Base-by-base conservation (phyloP, 495 filamentous ascomycete genomes). In the Friedmanniomyces simplex region DNA sequence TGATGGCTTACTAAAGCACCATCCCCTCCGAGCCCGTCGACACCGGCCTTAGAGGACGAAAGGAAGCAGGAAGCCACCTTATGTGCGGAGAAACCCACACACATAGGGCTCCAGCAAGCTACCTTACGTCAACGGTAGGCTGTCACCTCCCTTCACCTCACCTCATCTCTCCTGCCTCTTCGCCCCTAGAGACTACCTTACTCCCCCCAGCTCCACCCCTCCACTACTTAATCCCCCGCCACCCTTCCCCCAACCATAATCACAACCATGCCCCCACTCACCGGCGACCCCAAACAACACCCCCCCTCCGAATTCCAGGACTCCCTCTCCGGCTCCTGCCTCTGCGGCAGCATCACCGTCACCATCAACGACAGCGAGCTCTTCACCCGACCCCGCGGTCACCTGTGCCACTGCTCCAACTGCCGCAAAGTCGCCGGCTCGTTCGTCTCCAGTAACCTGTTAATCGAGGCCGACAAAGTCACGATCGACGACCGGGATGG, bases 371-470 rank as follows among this genome's bases (percentile, higher is more conserved):
- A 74, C 57, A 16, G 41, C 1, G 63, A 71, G 2, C 68, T 76
- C 54, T 75, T 75, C 60, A 60, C 57, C 12, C 50, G 52, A 1
- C 63, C 43, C n/a, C 58, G 71, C 47, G 72, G 72, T 2, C 63
- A 69, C 43, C 52, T 71, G 0, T 71, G 68, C 64, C 67, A 71
- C 52, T 71, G 68, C 61, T 42, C 62, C 1, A 71, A 71, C 43
- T 71, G 68, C 58, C 61, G 67, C 26, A 77, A 76, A 63, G 67
- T 70, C 28, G 61, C 74, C 1, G 76, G 76, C 14, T 71, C 69
- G 11, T 68, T 59, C 50, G 63, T 63, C 30, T 60, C 68, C 0
- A 42, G 60, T 14, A 76, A 75, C 48, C 58, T 76, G 2, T 43
- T 64, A 1, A 73, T 76, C 47, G 73, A 74, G 53, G 62, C 57